phyloP scores from a whole-genome alignment of 2,329 filamentous ascomycete species.

The Beauveria medogensis region DNA sequence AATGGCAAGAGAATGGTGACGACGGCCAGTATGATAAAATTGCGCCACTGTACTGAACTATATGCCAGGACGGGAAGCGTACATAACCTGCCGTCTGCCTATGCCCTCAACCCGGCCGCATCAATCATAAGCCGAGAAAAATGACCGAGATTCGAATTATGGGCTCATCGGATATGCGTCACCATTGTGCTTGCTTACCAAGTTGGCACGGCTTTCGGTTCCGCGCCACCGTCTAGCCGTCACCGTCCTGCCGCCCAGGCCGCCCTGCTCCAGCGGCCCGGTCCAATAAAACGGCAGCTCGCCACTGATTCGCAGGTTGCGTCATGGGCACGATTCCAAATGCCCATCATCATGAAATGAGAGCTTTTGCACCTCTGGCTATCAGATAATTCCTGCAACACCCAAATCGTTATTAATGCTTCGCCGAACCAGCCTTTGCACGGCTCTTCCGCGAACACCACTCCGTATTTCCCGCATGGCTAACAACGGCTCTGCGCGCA shows the following conservation, averaged over 20 bases:
- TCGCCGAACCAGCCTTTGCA: constrained; percentile 1
- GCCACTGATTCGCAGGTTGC: constrained; percentile 2
- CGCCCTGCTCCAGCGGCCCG: not conserved
- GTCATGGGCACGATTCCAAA: constrained; percentile 7
- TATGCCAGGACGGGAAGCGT: too few relatives aligned
- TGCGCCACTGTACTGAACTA: too few relatives aligned
- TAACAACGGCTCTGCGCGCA: not conserved
- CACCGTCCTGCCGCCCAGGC: not conserved
- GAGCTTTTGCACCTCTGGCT: not conserved
- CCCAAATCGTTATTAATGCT: constrained; percentile 8
- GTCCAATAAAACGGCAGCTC: not conserved
- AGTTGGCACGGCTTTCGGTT: constrained; percentile 5
- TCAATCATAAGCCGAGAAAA: not conserved
- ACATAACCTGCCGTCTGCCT: too few relatives aligned
- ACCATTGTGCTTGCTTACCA: not conserved
- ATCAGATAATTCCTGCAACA: not conserved
- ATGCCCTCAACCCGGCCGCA: not conserved
- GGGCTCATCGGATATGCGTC: not conserved
- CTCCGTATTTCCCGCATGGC: constrained; percentile 7
- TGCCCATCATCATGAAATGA: not conserved
- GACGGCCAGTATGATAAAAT: too few relatives aligned
- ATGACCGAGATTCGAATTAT: not conserved
- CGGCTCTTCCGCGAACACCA: constrained; percentile 4
- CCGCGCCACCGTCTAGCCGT: constrained; percentile 7
- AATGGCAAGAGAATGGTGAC: too few relatives aligned